These are phyloP conservation scores for Pythium plurisporium DNA, from an alignment of 352 stramenopile species.

Conservation along the genomic window DNA sequence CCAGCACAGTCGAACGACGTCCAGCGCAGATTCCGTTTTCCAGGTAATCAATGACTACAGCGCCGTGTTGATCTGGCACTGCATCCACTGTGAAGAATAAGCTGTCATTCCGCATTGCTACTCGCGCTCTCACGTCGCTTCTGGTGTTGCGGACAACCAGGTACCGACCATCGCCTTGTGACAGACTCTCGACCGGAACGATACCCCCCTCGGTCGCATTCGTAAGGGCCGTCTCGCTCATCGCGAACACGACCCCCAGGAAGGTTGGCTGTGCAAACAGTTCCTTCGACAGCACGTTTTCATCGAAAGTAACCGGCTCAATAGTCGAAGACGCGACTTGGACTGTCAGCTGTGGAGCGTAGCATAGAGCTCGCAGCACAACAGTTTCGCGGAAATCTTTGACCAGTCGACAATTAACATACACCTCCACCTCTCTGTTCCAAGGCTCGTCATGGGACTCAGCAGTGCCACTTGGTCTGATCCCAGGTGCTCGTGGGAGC, in stretches of 20 bases:
- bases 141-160: constrained; percentile 75
- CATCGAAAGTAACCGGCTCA: constrained; percentile 28
- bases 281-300: constrained; percentile 15
- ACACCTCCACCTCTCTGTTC: constrained; percentile 84
- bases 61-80: constrained; percentile 36
- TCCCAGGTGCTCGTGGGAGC: constrained; percentile 32
- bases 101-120: constrained; percentile 79
- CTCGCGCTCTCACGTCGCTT: constrained; percentile 52
- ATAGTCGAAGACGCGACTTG: constrained; percentile 47
- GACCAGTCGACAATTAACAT: constrained; percentile 83
- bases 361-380: constrained; percentile 69
- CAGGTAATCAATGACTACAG: constrained; percentile 52
- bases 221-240: constrained; percentile 61
- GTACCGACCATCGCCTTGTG: constrained; percentile 43
- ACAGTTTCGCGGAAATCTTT: constrained; percentile 88
- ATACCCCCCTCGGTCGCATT: constrained; percentile 28
- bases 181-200: constrained; percentile 7
- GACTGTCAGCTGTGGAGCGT: constrained; percentile 71
- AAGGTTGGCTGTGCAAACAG: constrained; percentile 62
- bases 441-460: constrained; percentile 38
- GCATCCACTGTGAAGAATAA: constrained; percentile 81
- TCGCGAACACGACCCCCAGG: constrained; percentile 73
- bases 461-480: constrained; percentile 8
- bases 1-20: constrained; percentile 52
- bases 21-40: constrained; percentile 72